Percentiles rank a stretch among this genome's conserved stretches.
Evolutionary conservation across 106 monocot genomes (phyloP).

Genomic region (Allium sativum): DNA sequence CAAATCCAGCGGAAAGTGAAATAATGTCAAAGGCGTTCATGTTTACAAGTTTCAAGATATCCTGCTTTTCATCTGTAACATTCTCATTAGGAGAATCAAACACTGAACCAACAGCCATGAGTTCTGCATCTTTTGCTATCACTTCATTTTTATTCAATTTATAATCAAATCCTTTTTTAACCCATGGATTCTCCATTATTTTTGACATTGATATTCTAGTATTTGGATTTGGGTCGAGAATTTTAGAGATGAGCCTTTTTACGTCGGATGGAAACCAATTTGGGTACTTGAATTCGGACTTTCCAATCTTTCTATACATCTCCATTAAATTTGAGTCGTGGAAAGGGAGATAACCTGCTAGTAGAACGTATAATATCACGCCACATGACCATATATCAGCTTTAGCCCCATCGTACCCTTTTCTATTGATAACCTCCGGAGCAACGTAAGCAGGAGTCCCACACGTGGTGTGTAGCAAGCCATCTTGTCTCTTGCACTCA

Average conservation of each 20-base stretch:
- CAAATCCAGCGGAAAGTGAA: conserved; percentile 27
- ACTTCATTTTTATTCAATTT: conserved; percentile 5
- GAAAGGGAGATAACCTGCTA: conserved; percentile 43
- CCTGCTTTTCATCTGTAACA: conserved; percentile 3
- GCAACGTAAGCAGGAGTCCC: conserved; percentile 55
- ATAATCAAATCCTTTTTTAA: conserved; percentile 15
- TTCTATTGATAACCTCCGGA: conserved; percentile 34
- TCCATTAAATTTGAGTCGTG: conserved; percentile 36
- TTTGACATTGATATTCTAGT: conserved; percentile 29
- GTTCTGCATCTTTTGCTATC: conserved; percentile 12
- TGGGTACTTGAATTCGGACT: conserved; percentile 32
- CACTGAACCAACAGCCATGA: conserved; percentile 10
- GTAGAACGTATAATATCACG: conserved; percentile 25
- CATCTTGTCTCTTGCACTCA: conserved; percentile 19
- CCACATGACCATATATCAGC: conserved; percentile 58
- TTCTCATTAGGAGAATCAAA: neutral
- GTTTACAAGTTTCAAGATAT: conserved; percentile 7
- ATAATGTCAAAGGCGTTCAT: conserved; percentile 34
- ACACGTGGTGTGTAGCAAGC: conserved; percentile 43
- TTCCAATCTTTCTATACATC: conserved; percentile 36
- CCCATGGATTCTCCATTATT: conserved; percentile 36
- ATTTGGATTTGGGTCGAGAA: conserved; percentile 33
- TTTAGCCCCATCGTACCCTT: conserved; percentile 40
- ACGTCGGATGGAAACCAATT: conserved; percentile 33
- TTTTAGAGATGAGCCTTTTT: conserved; percentile 14